Base-by-base conservation (phyloP, 2,329 filamentous ascomycete genomes). In the Venturia nashicola region DNA sequence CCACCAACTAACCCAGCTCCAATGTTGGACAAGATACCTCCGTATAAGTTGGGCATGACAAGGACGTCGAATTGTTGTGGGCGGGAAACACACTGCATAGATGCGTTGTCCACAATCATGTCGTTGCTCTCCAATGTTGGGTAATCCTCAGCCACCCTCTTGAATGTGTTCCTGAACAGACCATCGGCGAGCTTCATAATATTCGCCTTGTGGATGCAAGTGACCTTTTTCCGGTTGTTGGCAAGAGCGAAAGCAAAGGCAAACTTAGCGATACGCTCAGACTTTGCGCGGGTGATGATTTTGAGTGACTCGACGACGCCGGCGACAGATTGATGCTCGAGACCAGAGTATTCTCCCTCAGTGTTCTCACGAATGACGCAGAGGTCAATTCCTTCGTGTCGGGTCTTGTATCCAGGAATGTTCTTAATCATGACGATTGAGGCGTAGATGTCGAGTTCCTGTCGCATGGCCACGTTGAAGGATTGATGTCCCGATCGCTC, bases 301-400 rank as follows among this genome's bases (percentile, higher is more conserved):
- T 99, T 99, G 79, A 99, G 89, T 61, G 93, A 97, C 83, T 99
- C 94, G 71, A 99, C 94, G 71, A 99, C 94, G 71, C 94, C 94
- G 69, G 84, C 84, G 62, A 99, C 94, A 68, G 91, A 96, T 83
- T 97, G 93, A 83, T 99, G 94, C 85, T 99, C 94, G 67, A 99
- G 87, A 67, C 94, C 94, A 69, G 91, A 97, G 85, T 99, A 99
- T 83, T 99, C 94, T 75, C 94, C 94, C 85, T 99, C 94, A 75
- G 94, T 99, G 84, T 99, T 99, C 84, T 99, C 94, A 80, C 94
- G 94, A 80, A 99, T 97, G 79, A 99, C 97, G 86, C 92, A 96
- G 71, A 97, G 86, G 78, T 99, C 94, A 76, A 99, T 90, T 78
- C 94, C 85, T 79, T 96, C 88, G 85, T 99, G 94, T 76, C 94